These are phyloP conservation scores for Suhomyces emberorum DNA, from an alignment of 805 yeast genomes.

Conservation along the genomic window DNA sequence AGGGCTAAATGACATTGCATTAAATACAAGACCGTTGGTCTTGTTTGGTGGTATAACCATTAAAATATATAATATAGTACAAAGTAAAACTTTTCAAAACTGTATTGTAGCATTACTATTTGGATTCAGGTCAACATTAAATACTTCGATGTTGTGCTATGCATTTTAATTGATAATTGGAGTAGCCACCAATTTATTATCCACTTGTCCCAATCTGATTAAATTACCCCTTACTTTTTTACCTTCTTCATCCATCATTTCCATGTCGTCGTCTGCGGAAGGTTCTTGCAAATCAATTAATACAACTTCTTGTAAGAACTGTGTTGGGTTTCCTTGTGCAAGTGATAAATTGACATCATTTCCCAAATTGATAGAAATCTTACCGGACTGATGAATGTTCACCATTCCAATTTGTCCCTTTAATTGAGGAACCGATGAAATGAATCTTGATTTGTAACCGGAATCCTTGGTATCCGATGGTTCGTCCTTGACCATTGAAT, in stretches of 20 bases:
- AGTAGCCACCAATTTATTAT: slow-evolving; percentile 55
- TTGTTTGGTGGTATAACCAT: too few relatives aligned
- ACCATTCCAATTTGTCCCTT: slow-evolving; percentile 69
- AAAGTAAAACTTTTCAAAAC: too few relatives aligned
- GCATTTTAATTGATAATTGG: slow-evolving; percentile 40
- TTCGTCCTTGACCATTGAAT: slow-evolving; percentile 5
- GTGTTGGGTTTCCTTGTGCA: slow-evolving; percentile 63
- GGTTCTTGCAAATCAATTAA: slow-evolving; percentile 38
- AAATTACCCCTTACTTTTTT: slow-evolving; percentile 23
- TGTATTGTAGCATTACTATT: background rate
- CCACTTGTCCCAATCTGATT: slow-evolving; percentile 51
- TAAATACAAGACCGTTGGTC: too few relatives aligned
- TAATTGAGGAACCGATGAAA: slow-evolving; percentile 4
- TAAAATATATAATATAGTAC: too few relatives aligned
- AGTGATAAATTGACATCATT: slow-evolving; percentile 61
- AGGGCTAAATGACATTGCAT: too few relatives aligned
- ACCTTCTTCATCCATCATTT: slow-evolving; percentile 25
- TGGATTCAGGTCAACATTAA: too few relatives aligned
- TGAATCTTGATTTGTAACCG: slow-evolving; percentile 1
- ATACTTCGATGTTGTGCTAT: too few relatives aligned
- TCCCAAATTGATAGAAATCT: slow-evolving; percentile 70
- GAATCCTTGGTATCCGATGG: slow-evolving; percentile 1
- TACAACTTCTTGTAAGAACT: slow-evolving; percentile 72
- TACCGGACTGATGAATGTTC: slow-evolving; percentile 82
- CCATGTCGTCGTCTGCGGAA: slow-evolving; percentile 24